Evolutionary conservation across 164 flowering plant genomes (phyloP).

Genomic region (Vitis riparia): DNA sequence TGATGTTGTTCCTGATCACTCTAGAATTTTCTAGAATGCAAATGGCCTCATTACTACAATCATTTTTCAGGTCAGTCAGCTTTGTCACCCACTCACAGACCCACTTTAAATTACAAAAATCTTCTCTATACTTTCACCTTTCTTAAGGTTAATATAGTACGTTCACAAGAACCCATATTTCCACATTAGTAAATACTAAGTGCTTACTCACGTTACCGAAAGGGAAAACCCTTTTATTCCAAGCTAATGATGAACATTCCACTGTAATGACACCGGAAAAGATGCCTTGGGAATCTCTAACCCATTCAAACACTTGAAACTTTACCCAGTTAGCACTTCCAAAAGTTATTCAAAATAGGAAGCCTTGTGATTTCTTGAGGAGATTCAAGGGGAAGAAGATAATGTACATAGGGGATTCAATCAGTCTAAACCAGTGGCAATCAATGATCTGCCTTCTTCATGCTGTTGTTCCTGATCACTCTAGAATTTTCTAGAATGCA

Average conservation of each 20-base stretch:
- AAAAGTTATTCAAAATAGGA: too few relatives aligned
- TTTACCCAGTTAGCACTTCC: too few relatives aligned
- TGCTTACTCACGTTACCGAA: too few relatives aligned
- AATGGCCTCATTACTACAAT: slow-evolving; percentile 12
- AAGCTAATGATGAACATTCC: too few relatives aligned
- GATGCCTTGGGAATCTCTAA: too few relatives aligned
- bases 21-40: slow-evolving; percentile 7
- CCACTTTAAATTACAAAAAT: not conserved
- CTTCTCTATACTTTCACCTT: too few relatives aligned
- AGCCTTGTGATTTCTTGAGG: slow-evolving; percentile 19
- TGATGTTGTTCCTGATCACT: slow-evolving; percentile 26
- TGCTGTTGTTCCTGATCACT: slow-evolving; percentile 24
- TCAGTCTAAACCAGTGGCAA: slow-evolving; percentile 38
- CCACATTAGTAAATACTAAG: too few relatives aligned
- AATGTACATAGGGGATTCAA: slow-evolving; percentile 48
- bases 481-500: slow-evolving; percentile 7
- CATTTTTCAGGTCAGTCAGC: slow-evolving; percentile 27
- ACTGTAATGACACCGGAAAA: too few relatives aligned
- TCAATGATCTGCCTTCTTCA: slow-evolving; percentile 44
- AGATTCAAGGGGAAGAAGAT: slow-evolving; percentile 35
- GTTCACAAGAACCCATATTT: too few relatives aligned
- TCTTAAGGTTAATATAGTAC: not conserved
- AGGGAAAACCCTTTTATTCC: too few relatives aligned
- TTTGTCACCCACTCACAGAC: not conserved
- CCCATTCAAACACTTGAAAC: too few relatives aligned